phyloP scores from a whole-genome alignment of 345 rosid species.

The Brassica cretica region DNA sequence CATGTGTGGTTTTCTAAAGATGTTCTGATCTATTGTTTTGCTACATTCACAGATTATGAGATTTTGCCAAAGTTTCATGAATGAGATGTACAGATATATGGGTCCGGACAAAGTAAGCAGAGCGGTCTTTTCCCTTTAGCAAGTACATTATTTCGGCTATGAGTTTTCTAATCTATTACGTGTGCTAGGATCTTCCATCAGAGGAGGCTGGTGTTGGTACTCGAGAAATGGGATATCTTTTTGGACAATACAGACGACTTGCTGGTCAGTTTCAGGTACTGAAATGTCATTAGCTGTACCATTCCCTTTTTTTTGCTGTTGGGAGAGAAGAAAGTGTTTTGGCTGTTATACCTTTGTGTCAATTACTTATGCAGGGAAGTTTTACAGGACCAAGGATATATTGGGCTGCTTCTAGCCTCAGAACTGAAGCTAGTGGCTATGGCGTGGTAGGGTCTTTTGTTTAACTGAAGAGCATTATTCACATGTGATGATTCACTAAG shows the following conservation, averaged over 20 bases:
- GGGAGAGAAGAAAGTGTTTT: conserved; percentile 28
- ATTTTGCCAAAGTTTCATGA: conserved; percentile 99
- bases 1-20: background rate
- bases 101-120: conserved; percentile 84
- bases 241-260: conserved; percentile 91
- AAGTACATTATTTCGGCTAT: conserved; percentile 10
- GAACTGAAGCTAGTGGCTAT: conserved; percentile 99
- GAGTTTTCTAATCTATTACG: too few species aligned
- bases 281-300: background rate
- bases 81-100: conserved; percentile 84
- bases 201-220: conserved; percentile 99
- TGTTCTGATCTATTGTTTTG: conserved; percentile 22
- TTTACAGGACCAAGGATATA: conserved; percentile 91
- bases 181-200: conserved; percentile 83
- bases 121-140: background rate
- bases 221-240: conserved; percentile 97
- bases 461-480: background rate
- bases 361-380: conserved; percentile 95
- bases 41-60: conserved; percentile 79
- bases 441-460: conserved; percentile 67
- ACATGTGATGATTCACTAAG: background rate
- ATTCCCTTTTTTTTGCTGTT: conserved; percentile 6
- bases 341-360: conserved; percentile 47
- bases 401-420: conserved; percentile 99
- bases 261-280: conserved; percentile 97